Percentiles rank a stretch among this genome's conserved stretches.
phyloP scores from a whole-genome alignment of 495 filamentous ascomycete genomes.

The Xylaria curta region DNA sequence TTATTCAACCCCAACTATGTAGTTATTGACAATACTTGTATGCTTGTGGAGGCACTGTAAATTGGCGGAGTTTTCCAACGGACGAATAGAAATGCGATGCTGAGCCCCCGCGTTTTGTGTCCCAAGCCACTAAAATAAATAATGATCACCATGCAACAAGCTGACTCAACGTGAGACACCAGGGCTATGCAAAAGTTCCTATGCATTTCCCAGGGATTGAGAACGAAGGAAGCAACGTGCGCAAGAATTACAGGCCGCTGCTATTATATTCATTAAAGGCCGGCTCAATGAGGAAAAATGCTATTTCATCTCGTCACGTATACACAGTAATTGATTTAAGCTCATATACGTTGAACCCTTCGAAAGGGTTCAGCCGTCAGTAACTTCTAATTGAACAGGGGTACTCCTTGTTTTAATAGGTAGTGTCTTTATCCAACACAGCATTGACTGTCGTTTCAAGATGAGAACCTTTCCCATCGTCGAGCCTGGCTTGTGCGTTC shows the following conservation, averaged over 20 bases:
- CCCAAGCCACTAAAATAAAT: conserved; percentile 19
- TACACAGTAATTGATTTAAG: neutral
- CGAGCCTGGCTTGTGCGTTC: conserved; percentile 6
- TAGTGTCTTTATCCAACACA: neutral
- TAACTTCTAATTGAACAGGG: neutral
- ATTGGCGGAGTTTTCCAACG: neutral
- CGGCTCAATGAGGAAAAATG: neutral
- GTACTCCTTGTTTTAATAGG: neutral
- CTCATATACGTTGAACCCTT: neutral
- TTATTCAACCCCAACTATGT: no score
- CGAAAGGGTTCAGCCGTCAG: neutral
- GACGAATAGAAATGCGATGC: conserved; percentile 20
- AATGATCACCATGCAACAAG: conserved; percentile 4
- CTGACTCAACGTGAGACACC: neutral
- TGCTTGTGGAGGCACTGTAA: neutral
- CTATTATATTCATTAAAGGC: neutral
- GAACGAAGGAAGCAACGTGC: neutral
- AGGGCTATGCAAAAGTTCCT: neutral
- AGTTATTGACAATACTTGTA: no score
- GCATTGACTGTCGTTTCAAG: neutral
- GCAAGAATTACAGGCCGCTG: neutral
- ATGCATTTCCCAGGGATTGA: neutral
- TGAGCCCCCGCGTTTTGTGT: conserved; percentile 26
- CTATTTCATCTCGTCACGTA: neutral
- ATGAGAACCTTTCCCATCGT: neutral